phyloP scores from a whole-genome alignment of 306 rosid species.

The Delonix regia region DNA sequence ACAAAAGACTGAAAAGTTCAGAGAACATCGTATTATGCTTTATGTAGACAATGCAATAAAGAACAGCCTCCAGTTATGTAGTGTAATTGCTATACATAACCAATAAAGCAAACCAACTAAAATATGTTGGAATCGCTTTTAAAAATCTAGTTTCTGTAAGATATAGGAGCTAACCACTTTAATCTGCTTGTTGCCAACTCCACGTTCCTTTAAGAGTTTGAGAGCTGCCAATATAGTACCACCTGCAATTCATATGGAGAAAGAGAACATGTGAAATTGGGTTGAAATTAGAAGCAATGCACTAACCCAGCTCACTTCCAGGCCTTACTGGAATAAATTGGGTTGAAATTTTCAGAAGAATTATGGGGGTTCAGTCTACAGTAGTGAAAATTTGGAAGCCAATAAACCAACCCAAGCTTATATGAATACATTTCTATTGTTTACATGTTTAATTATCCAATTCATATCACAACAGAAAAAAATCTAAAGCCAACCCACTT shows the following conservation, averaged over 20 bases:
- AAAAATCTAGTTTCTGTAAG: conserved; percentile 23
- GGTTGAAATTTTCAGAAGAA: not conserved
- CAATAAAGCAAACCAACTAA: conserved; percentile 11
- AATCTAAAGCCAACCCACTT: not conserved
- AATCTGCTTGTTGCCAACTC: conserved; percentile 72
- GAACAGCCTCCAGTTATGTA: not conserved
- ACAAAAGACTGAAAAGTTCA: not conserved
- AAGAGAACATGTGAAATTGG: not conserved
- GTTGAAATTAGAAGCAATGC: not conserved
- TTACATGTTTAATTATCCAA: not conserved
- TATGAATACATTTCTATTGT: not conserved
- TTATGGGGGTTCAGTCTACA: not conserved
- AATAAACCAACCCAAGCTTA: conserved; percentile 1
- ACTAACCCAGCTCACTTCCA: not conserved
- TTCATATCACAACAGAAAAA: not conserved
- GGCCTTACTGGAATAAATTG: not conserved
- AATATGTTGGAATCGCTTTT: not conserved
- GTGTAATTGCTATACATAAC: not conserved
- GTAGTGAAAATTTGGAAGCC: not conserved
- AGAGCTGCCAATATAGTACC: conserved; percentile 89
- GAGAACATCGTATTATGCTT: not conserved
- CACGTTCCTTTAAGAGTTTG: conserved; percentile 71
- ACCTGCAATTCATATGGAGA: conserved; percentile 54
- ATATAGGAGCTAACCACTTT: conserved; percentile 64
- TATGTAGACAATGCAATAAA: not conserved